phyloP scores from a whole-genome alignment of 306 rosid genomes.

The Echinosophora koreensis region DNA sequence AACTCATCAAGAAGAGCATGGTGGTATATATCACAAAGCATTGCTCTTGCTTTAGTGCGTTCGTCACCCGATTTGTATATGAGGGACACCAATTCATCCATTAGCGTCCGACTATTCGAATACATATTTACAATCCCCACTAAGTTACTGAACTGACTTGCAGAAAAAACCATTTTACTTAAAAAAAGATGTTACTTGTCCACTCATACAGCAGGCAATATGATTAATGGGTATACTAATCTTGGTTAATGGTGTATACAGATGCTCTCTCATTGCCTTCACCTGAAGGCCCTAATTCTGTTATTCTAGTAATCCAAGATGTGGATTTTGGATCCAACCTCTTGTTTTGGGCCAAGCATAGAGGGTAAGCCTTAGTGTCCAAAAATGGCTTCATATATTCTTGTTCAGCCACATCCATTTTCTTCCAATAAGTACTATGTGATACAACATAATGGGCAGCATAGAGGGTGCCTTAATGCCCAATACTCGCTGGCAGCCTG shows the following conservation, averaged over 20 bases:
- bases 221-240: too few relatives aligned
- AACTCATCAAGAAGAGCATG: slow-evolving; percentile 92
- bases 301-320: slow-evolving; percentile 72
- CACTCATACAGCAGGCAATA: too few relatives aligned
- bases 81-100: slow-evolving; percentile 83
- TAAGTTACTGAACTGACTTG: slow-evolving; percentile 20
- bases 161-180: neutral
- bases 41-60: slow-evolving; percentile 93
- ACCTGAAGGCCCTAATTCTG: slow-evolving; percentile 75
- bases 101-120: slow-evolving; percentile 75
- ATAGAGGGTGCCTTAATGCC: slow-evolving; percentile 69
- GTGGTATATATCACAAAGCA: slow-evolving; percentile 98
- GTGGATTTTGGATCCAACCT: slow-evolving; percentile 50
- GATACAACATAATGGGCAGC: slow-evolving; percentile 53
- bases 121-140: neutral
- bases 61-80: slow-evolving; percentile 91
- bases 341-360: slow-evolving; percentile 65
- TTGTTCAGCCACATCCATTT: too few relatives aligned
- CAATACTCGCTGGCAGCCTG: too few relatives aligned
- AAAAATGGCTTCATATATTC: too few relatives aligned
- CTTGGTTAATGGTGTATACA: too few relatives aligned
- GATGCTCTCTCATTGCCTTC: slow-evolving; percentile 52
- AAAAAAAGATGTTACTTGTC: too few relatives aligned
- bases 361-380: too few relatives aligned
- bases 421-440: slow-evolving; percentile 72